A percentile compares a stretch with the other conserved stretches of the same genome.
Conservation (phyloP, 2,329 filamentous ascomycete genomes). For the Sporothrix schenckii region DNA sequence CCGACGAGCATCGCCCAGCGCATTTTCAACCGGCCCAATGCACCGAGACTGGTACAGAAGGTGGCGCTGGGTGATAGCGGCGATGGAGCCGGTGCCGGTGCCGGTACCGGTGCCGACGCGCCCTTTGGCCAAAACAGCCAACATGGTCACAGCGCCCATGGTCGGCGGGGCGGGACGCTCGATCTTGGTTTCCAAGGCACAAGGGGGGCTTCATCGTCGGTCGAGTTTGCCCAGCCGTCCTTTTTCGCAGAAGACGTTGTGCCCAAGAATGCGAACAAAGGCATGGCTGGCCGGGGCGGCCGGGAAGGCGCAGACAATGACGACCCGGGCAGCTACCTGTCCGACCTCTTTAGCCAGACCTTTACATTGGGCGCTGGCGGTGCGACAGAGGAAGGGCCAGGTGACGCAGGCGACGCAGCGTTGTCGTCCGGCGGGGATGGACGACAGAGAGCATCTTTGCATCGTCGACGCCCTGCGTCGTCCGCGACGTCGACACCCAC, state of each 20-base stretch:
- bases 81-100: neutral
- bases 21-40: conserved; percentile 63
- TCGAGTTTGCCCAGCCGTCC: conserved; percentile 53
- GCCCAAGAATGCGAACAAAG: neutral
- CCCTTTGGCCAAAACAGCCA: conserved; percentile 16
- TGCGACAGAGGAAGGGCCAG: neutral
- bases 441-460: neutral
- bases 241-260: conserved; percentile 56
- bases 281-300: neutral
- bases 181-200: neutral
- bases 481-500: neutral
- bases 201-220: conserved; percentile 14
- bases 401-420: no score
- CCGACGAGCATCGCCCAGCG: conserved; percentile 67
- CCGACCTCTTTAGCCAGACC: conserved; percentile 50
- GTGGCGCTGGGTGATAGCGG: conserved; percentile 43
- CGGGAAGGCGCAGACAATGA: conserved; percentile 36
- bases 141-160: neutral
- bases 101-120: neutral
- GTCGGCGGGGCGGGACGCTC: neutral
- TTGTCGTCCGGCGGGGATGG: no score
- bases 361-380: conserved; percentile 47
- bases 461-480: neutral
- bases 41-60: conserved; percentile 49
- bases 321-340: conserved; percentile 50